Evolutionary conservation across 2,329 filamentous ascomycete genomes (phyloP).

Genomic region (Trichoderma harzianum): DNA sequence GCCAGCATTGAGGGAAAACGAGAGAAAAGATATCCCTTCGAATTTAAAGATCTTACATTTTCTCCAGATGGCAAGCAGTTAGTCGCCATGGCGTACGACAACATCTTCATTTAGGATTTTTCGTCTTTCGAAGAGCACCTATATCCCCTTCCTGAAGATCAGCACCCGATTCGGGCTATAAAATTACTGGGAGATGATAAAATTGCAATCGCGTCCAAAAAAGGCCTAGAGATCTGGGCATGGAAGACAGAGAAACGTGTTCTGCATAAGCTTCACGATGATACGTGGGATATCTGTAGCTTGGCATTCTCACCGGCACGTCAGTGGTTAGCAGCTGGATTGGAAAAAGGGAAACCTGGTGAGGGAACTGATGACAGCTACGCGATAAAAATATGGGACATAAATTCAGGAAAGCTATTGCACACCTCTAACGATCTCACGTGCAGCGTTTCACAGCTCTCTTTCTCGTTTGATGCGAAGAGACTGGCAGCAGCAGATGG

Average conservation of each 20-base stretch:
- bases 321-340: not conserved
- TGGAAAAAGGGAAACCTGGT: too few species aligned
- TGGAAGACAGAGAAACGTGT: not conserved
- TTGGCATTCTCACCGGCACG: not conserved
- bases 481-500: not conserved
- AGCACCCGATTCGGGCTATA: rapidly evolving
- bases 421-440: not conserved
- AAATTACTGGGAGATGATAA: not conserved
- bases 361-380: too few species aligned
- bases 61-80: not conserved
- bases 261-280: not conserved
- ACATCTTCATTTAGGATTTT: not conserved
- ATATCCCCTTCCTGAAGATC: not conserved
- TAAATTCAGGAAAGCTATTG: not conserved
- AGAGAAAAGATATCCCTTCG: too few species aligned
- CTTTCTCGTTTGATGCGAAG: not conserved
- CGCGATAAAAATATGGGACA: not conserved
- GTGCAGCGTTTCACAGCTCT: rapidly evolving
- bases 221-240: not conserved
- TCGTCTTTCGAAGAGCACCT: not conserved
- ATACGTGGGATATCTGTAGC: not conserved
- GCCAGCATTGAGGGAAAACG: not conserved
- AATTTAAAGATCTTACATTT: not conserved
- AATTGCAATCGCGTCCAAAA: not conserved
- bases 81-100: rapidly evolving